A percentile compares a stretch with the other conserved stretches of the same genome.
Evolutionary conservation across 352 stramenopile species (phyloP).

Genomic region (Elongisporangium prolatum): DNA sequence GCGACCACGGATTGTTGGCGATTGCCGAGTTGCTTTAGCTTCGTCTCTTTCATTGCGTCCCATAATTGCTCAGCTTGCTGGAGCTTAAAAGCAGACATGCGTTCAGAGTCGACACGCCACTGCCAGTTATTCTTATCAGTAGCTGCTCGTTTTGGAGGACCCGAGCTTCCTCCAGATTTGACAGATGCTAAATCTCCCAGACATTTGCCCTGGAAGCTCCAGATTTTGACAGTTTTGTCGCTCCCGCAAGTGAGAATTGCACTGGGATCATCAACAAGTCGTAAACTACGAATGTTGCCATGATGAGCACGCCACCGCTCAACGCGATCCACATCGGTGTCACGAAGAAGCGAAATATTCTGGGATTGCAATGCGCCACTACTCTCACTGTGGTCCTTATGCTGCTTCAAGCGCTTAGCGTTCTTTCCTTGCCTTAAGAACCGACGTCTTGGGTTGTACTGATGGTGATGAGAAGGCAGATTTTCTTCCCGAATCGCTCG

Average conservation of each 20-base stretch:
- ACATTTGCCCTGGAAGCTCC: slow-evolving; percentile 39
- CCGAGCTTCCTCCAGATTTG: background rate
- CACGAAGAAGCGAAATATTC: slow-evolving; percentile 13
- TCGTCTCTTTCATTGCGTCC: slow-evolving; percentile 44
- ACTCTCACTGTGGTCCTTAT: slow-evolving; percentile 10
- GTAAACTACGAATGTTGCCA: slow-evolving; percentile 41
- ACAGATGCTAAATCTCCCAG: slow-evolving; percentile 29
- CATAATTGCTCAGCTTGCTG: slow-evolving; percentile 55
- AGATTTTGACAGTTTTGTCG: slow-evolving; percentile 58
- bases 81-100: slow-evolving; percentile 28
- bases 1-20: slow-evolving; percentile 19
- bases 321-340: slow-evolving; percentile 33
- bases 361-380: slow-evolving; percentile 7
- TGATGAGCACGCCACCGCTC: slow-evolving; percentile 50
- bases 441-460: slow-evolving; percentile 66
- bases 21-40: slow-evolving; percentile 24
- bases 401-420: slow-evolving; percentile 41
- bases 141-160: background rate
- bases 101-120: slow-evolving; percentile 43
- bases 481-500: slow-evolving; percentile 54
- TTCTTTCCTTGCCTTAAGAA: slow-evolving; percentile 68
- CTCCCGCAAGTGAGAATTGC: slow-evolving; percentile 58
- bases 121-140: slow-evolving; percentile 21
- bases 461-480: slow-evolving; percentile 42
- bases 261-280: slow-evolving; percentile 52